phyloP scores from a whole-genome alignment of 495 filamentous ascomycete genomes.

The Annulohypoxylon maeteangense region DNA sequence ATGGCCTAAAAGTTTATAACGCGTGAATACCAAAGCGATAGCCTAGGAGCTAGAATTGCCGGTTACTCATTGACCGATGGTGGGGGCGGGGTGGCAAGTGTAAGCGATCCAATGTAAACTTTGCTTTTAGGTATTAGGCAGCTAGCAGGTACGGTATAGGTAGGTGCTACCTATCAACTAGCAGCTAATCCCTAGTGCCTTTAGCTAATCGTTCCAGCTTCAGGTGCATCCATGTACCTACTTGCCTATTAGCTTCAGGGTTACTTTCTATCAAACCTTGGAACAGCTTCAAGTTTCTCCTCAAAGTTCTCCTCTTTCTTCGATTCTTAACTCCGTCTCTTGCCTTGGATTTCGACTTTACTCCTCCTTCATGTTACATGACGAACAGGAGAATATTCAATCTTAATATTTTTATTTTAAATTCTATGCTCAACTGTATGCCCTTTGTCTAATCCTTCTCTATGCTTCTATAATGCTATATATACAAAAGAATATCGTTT shows the following conservation, averaged over 20 bases:
- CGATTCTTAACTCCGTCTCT: background rate
- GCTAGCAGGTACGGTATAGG: background rate
- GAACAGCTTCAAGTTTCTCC: background rate
- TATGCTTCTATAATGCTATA: conserved; percentile 20
- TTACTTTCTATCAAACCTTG: background rate
- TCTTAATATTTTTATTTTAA: background rate
- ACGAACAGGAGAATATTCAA: background rate
- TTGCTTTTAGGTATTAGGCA: background rate
- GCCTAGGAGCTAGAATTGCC: background rate
- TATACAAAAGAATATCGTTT: conserved; percentile 20
- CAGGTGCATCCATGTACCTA: no score
- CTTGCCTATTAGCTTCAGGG: background rate
- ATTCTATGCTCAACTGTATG: conserved; percentile 22
- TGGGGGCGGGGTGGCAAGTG: conserved; percentile 4
- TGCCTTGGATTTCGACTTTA: background rate
- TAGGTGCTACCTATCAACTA: no score
- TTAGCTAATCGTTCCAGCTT: background rate
- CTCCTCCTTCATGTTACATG: background rate
- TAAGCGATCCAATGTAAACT: background rate
- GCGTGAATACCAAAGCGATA: background rate
- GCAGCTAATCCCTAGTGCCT: no score
- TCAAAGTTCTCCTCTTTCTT: background rate
- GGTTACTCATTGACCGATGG: background rate
- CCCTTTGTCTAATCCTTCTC: conserved; percentile 2
- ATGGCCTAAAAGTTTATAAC: background rate